Percentiles rank a stretch among this genome's conserved stretches.
phyloP scores from a whole-genome alignment of 306 rosid genomes.

The Cercis canadensis region DNA sequence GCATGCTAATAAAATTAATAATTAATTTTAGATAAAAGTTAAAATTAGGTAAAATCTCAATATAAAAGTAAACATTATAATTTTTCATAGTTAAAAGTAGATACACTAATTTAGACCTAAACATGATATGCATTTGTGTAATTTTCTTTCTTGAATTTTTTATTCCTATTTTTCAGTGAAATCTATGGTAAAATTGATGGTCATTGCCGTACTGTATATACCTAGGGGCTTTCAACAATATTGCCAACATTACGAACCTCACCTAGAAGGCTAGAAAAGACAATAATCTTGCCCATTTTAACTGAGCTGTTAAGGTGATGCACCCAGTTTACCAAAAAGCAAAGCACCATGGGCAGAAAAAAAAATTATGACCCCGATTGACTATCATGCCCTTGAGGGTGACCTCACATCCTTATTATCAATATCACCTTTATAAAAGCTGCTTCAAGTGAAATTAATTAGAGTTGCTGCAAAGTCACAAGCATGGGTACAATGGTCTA shows the following conservation, averaged over 20 bases:
- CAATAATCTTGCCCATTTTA: slow-evolving; percentile 49
- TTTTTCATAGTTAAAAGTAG: no score
- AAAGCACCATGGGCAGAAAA: slow-evolving; percentile 62
- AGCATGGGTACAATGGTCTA: slow-evolving; percentile 62
- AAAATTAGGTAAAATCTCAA: no score
- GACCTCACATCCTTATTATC: slow-evolving; percentile 84
- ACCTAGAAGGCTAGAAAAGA: slow-evolving; percentile 47
- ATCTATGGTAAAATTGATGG: slow-evolving; percentile 33
- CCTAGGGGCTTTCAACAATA: slow-evolving; percentile 30
- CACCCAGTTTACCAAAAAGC: slow-evolving; percentile 72
- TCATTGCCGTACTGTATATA: slow-evolving; percentile 2
- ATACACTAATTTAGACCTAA: no score
- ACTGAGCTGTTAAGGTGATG: slow-evolving; percentile 59
- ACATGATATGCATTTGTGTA: no score
- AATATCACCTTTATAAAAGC: slow-evolving; percentile 85
- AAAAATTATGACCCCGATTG: slow-evolving; percentile 52
- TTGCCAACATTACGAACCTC: slow-evolving; percentile 46
- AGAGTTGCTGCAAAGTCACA: slow-evolving; percentile 33
- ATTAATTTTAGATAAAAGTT: no score
- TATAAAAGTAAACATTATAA: no score
- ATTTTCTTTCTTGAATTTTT: background rate
- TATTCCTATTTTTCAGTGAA: slow-evolving; percentile 1
- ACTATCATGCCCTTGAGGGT: slow-evolving; percentile 81
- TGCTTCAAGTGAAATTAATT: slow-evolving; percentile 65
- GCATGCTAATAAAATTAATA: no score